Base-by-base conservation (phyloP, 2,329 filamentous ascomycete species). In the Diplodia seriata region DNA sequence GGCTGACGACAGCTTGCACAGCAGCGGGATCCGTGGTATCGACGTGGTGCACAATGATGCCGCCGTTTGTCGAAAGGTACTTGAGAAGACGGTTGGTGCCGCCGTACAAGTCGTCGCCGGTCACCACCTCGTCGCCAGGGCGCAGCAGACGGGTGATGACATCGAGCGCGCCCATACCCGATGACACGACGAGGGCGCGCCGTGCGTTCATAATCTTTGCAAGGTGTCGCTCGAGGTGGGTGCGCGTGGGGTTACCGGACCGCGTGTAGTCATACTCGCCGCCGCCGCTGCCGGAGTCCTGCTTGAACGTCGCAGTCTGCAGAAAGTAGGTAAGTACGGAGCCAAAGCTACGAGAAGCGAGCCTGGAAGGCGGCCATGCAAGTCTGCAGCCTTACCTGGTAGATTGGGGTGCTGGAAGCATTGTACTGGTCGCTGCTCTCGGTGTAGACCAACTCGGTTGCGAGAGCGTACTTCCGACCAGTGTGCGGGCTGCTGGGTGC, bases 191-290 rank as follows among this genome's bases (percentile, higher is more conserved):
- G 62, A 99, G 87, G 11, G 93, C 92, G 68, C 96, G 91, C 74
- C 89, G 89, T 55, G 95, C 95, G 74, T 92, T 94, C 96, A 99
- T 99, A 78, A 99, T 97, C 87, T 99, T 99, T 76, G 96, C 95
- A 74, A 99, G 85, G 80, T 99, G 95, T 69, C 94, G 89, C 83
- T 99, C 95, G 70, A 99, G 88, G 76, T 99, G 95, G 40, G 94
- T 97, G 72, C 95, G 89, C 68, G 95, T 99, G 20, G 95, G 95
- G 79, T 99, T 99, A 68, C 95, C 95, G 43, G 94, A 98, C 70
- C 96, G 92, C 69, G 95, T 98, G 84, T 99, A 99, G 83, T 99
- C 95, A 81, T 98, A 99, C 80, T 98, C 94, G 76, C 87, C 84
- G 72, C 88, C 91, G 69, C 92, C 93, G 69, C 92, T 93, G 70